A percentile compares a stretch with the other conserved stretches of the same genome.
phyloP scores from a whole-genome alignment of 495 filamentous ascomycete genomes.

The Aspergillus ostianus region DNA sequence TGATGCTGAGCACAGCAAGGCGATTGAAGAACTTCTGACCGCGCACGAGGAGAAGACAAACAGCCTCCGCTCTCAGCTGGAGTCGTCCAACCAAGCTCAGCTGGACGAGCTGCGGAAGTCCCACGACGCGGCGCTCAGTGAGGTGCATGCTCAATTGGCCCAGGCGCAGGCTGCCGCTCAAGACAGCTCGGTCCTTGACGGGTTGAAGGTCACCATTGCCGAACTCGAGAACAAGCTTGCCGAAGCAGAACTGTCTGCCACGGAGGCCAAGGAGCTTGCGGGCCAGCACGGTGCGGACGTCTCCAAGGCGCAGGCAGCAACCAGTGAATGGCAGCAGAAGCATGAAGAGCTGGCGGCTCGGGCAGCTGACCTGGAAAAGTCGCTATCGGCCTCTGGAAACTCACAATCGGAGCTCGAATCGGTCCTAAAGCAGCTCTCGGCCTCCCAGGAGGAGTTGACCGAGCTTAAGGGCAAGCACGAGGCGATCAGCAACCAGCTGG shows the following conservation, averaged over 20 bases:
- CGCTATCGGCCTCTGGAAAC: constrained; percentile 27
- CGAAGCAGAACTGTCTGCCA: constrained; percentile 30
- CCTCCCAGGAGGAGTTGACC: constrained; percentile 35
- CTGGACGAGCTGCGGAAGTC: constrained; percentile 39
- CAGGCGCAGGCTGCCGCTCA: constrained; percentile 37
- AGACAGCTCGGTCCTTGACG: constrained; percentile 39
- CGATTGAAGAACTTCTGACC: constrained; percentile 47
- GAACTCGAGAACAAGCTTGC: constrained; percentile 41
- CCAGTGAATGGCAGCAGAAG: constrained; percentile 33
- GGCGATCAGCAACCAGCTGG: constrained; percentile 29
- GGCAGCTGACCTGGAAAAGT: constrained; percentile 37
- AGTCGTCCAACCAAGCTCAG: constrained; percentile 37
- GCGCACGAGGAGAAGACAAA: constrained; percentile 43
- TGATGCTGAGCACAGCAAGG: constrained; percentile 44
- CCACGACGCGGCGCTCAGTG: constrained; percentile 35
- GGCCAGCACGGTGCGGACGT: constrained; percentile 34
- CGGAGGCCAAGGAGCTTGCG: constrained; percentile 34
- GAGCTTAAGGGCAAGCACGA: constrained; percentile 35
- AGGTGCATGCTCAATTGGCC: constrained; percentile 32
- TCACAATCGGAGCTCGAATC: constrained; percentile 37
- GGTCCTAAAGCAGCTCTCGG: constrained; percentile 33
- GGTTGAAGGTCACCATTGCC: constrained; percentile 34
- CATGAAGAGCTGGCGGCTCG: constrained; percentile 28
- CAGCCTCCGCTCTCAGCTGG: constrained; percentile 35
- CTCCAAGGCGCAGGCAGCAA: constrained; percentile 32